phyloP scores from a whole-genome alignment of 768 basidiomycete genomes.

The Gloeostereum incarnatum region DNA sequence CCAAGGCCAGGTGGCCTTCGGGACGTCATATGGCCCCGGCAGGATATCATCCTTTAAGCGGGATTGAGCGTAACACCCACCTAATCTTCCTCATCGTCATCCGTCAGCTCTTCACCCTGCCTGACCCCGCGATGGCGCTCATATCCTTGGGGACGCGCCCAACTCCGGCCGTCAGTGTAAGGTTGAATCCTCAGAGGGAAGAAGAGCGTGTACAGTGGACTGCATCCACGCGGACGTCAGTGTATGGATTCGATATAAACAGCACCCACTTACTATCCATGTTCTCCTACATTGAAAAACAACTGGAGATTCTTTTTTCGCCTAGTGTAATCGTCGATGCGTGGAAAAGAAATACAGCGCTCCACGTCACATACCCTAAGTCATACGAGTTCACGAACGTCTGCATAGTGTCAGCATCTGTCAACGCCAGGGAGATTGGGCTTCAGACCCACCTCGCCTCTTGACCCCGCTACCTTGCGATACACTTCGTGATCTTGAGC shows the following conservation, averaged over 20 bases:
- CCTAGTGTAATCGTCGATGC: slow-evolving; percentile 17
- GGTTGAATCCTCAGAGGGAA: slow-evolving; percentile 75
- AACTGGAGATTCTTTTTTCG: slow-evolving; percentile 60
- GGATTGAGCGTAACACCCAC: slow-evolving; percentile 4
- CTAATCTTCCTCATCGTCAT: slow-evolving; percentile 58
- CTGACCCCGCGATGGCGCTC: slow-evolving; percentile 51
- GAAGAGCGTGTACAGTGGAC: slow-evolving; percentile 71
- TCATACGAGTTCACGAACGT: slow-evolving; percentile 89
- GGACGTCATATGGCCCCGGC: slow-evolving; percentile 90
- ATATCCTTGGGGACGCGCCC: slow-evolving; percentile 65
- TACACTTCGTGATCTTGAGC: slow-evolving; percentile 82
- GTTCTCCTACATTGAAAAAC: slow-evolving; percentile 80
- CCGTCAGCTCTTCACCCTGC: slow-evolving; percentile 83
- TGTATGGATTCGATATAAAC: not conserved
- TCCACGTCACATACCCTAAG: slow-evolving; percentile 46
- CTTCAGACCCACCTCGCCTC: slow-evolving; percentile 52
- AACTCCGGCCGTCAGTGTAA: slow-evolving; percentile 75
- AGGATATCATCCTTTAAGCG: slow-evolving; percentile 42
- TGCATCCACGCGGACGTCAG: slow-evolving; percentile 16
- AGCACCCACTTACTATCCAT: slow-evolving; percentile 63
- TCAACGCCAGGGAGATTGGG: not conserved
- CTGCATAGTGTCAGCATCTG: slow-evolving; percentile 21
- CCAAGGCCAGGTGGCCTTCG: slow-evolving; percentile 25
- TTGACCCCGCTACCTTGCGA: slow-evolving; percentile 49
- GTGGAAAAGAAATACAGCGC: not conserved